Evolutionary conservation across 2,329 filamentous ascomycete genomes (phyloP).

Genomic region (Ascochyta rabiei): DNA sequence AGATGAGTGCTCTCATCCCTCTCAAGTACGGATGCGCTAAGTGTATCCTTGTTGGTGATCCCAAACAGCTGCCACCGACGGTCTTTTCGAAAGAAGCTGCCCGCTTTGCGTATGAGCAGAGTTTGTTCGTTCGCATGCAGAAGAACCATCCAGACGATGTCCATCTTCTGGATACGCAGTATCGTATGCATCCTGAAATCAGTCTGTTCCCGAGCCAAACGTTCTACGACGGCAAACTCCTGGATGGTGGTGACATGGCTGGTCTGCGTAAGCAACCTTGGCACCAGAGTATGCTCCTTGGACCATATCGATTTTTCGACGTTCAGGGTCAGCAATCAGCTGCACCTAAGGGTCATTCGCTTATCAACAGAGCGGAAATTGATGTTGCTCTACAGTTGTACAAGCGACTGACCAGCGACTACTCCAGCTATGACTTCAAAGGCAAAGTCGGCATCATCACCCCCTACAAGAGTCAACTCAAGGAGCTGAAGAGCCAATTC

Average conservation of each 20-base stretch:
- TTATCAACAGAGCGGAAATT: constrained; percentile 87
- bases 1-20: constrained; percentile 93
- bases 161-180: constrained; percentile 95
- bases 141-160: constrained; percentile 85
- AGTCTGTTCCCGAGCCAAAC: constrained; percentile 86
- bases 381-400: constrained; percentile 87
- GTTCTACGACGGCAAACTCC: constrained; percentile 88
- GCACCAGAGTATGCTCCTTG: constrained; percentile 81
- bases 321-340: constrained; percentile 85
- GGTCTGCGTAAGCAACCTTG: constrained; percentile 77
- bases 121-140: constrained; percentile 98
- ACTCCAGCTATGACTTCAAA: constrained; percentile 68
- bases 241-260: constrained; percentile 86
- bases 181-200: constrained; percentile 99
- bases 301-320: constrained; percentile 96
- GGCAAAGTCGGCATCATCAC: constrained; percentile 97
- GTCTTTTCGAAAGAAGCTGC: constrained; percentile 94
- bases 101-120: constrained; percentile 94
- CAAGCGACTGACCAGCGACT: constrained; percentile 77
- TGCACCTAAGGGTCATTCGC: constrained; percentile 82
- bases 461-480: constrained; percentile 92
- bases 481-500: constrained; percentile 79
- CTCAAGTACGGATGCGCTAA: constrained; percentile 97
- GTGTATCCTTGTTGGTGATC: constrained; percentile 96
- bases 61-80: constrained; percentile 94